A percentile compares a stretch with the other conserved stretches of the same genome.
Conservation (phyloP, 2,329 filamentous ascomycete genomes). For the Coniochaeta sp. region DNA sequence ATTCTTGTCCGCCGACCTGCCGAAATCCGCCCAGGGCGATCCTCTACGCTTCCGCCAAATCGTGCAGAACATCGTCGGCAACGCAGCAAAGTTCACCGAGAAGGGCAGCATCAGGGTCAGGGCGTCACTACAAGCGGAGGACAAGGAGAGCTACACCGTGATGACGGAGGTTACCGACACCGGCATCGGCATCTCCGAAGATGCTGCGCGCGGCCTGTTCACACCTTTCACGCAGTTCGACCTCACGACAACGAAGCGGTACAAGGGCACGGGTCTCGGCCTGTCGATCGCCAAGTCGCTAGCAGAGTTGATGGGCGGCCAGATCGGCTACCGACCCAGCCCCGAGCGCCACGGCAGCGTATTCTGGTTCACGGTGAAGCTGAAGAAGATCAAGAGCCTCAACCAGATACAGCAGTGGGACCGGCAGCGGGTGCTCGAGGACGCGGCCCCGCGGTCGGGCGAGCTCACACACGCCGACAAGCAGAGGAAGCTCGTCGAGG, state of each 20-base stretch:
- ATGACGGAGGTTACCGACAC: constrained; percentile 63
- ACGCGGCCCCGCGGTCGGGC: neutral
- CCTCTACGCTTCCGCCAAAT: constrained; percentile 54
- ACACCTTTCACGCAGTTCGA: constrained; percentile 77
- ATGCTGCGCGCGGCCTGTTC: constrained; percentile 46
- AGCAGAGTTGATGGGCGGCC: constrained; percentile 65
- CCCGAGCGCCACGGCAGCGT: constrained; percentile 37
- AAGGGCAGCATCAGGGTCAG: constrained; percentile 41
- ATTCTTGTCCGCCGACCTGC: constrained; percentile 36
- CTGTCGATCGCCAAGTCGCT: constrained; percentile 77
- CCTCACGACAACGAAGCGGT: constrained; percentile 69
- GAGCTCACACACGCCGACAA: neutral
- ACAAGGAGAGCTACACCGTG: constrained; percentile 35
- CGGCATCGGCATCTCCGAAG: constrained; percentile 74
- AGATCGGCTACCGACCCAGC: constrained; percentile 34
- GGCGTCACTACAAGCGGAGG: constrained; percentile 30
- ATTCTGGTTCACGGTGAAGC: constrained; percentile 43
- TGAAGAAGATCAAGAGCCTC: constrained; percentile 27
- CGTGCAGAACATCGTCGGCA: constrained; percentile 54
- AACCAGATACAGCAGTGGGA: constrained; percentile 19
- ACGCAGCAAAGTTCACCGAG: constrained; percentile 57
- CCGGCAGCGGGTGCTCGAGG: constrained; percentile 10
- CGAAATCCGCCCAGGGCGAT: constrained; percentile 45
- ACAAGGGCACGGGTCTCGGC: constrained; percentile 71
- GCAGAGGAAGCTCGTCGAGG: constrained; percentile 20